Evolutionary conservation across 2,329 filamentous ascomycete genomes (phyloP).

Genomic region (Hymenoscyphus scutula): DNA sequence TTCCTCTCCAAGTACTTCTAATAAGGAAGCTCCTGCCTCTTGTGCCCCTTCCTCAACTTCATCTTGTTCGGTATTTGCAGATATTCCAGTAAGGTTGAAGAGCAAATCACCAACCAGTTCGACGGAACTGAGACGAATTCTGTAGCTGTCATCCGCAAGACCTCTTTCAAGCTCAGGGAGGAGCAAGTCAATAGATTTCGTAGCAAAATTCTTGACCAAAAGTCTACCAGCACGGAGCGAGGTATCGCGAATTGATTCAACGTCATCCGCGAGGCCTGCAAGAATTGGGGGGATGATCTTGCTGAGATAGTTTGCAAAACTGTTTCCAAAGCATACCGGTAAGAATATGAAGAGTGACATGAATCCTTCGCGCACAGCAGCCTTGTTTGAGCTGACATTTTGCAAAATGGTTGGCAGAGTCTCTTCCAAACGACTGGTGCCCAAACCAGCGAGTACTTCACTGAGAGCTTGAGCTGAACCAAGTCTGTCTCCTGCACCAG

Average conservation of each 20-base stretch:
- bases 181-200: constrained; percentile 88
- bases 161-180: constrained; percentile 94
- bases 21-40: constrained; percentile 88
- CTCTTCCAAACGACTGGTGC: constrained; percentile 89
- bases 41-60: constrained; percentile 76
- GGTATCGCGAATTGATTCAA: constrained; percentile 97
- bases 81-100: constrained; percentile 97
- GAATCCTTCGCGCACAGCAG: constrained; percentile 92
- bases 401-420: constrained; percentile 94
- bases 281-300: constrained; percentile 95
- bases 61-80: constrained; percentile 61
- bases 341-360: constrained; percentile 99
- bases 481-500: constrained; percentile 90
- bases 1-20: constrained; percentile 92
- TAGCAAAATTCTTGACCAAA: constrained; percentile 97
- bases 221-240: constrained; percentile 89
- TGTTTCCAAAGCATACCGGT: constrained; percentile 98
- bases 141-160: constrained; percentile 94
- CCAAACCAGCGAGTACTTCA: constrained; percentile 92
- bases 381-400: constrained; percentile 87
- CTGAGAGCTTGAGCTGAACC: constrained; percentile 95
- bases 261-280: constrained; percentile 88
- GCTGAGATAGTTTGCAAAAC: constrained; percentile 92
- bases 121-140: constrained; percentile 96
- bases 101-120: constrained; percentile 94